A percentile compares a stretch with the other conserved stretches of the same genome.
phyloP scores from a whole-genome alignment of 1,139 yeast species.

The Geotrichum phurueaensis region DNA sequence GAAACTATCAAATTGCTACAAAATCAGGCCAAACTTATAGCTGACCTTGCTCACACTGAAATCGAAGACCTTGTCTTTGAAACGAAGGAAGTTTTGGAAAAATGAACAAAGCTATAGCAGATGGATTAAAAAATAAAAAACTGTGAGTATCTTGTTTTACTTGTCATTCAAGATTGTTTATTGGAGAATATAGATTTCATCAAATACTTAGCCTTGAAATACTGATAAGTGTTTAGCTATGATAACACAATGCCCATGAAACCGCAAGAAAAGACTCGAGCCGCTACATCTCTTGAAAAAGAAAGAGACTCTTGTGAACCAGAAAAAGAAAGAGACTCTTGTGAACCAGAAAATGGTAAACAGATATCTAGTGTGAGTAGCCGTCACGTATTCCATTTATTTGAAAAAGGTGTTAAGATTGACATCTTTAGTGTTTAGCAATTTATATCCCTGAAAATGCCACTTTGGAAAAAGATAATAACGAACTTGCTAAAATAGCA shows the following conservation, averaged over 20 bases:
- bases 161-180: too few relatives aligned
- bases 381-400: background rate
- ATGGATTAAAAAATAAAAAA: too few relatives aligned
- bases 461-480: too few relatives aligned
- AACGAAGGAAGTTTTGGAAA: constrained; percentile 37
- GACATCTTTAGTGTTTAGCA: background rate
- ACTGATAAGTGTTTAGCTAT: too few relatives aligned
- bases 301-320: background rate
- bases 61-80: constrained; percentile 39
- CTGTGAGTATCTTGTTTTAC: too few relatives aligned
- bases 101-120: constrained; percentile 31
- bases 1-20: background rate
- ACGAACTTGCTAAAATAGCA: background rate
- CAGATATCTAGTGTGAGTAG: background rate
- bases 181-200: too few relatives aligned
- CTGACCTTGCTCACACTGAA: constrained; percentile 32
- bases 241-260: too few relatives aligned
- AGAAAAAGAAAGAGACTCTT: background rate
- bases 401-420: background rate
- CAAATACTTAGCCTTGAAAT: too few relatives aligned
- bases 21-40: constrained; percentile 20
- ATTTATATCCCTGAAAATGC: background rate
- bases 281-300: background rate
- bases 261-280: constrained; percentile 16
- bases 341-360: background rate